A percentile compares a stretch with the other conserved stretches of the same genome.
Conservation (phyloP, 2,329 filamentous ascomycete genomes). For the Paracoccidioides lutzii region DNA sequence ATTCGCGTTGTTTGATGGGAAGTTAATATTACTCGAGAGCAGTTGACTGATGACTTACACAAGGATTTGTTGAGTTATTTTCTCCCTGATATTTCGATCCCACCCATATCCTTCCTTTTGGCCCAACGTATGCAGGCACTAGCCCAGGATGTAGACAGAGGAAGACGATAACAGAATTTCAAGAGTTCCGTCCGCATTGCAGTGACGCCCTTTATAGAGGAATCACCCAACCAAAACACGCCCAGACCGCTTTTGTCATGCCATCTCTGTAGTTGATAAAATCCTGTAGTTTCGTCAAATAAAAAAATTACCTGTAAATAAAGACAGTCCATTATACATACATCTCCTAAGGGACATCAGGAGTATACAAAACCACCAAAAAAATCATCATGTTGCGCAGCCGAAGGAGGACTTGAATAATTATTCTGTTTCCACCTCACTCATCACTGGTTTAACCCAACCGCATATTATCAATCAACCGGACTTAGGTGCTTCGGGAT, state of each 20-base stretch:
- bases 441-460: neutral
- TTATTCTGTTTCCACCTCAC: neutral
- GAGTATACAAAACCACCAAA: neutral
- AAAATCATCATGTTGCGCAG: neutral
- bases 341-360: neutral
- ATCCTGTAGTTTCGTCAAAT: neutral
- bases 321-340: neutral
- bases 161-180: too few species aligned
- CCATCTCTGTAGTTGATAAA: neutral
- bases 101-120: too few species aligned
- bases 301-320: neutral
- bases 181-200: neutral
- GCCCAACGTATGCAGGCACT: too few species aligned
- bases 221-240: neutral
- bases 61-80: too few species aligned
- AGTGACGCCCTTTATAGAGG: neutral
- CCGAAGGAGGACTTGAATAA: neutral
- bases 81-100: too few species aligned
- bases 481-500: constrained; percentile 24
- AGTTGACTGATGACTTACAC: too few species aligned
- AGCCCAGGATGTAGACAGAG: too few species aligned
- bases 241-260: neutral
- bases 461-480: neutral
- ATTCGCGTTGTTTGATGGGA: too few species aligned
- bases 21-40: too few species aligned